A percentile compares a stretch with the other conserved stretches of the same genome.
These are phyloP conservation scores for Aspergillus quadrilineatus DNA, from an alignment of 2,329 filamentous ascomycete genomes.

Conservation along the genomic window DNA sequence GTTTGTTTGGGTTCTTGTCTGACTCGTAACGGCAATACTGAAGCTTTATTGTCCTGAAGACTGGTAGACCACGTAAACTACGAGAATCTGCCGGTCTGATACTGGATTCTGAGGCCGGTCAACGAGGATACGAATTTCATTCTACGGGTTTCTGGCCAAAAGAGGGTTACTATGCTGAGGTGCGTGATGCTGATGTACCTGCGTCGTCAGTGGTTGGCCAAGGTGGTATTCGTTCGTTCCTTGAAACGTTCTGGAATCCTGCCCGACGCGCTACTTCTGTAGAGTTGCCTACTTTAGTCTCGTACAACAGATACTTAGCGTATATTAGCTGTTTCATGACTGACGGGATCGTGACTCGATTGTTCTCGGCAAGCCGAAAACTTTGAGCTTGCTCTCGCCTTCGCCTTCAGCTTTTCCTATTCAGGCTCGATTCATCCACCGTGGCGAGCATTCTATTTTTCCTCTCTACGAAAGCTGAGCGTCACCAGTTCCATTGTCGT, in stretches of 20 bases:
- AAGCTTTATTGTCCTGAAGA: neutral
- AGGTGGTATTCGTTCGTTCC: neutral
- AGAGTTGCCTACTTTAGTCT: neutral
- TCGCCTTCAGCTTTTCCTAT: neutral
- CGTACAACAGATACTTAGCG: neutral
- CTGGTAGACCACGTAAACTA: neutral
- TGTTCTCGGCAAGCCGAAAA: conserved; percentile 7
- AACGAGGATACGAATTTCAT: neutral
- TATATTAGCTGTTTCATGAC: neutral
- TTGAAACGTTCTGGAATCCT: neutral
- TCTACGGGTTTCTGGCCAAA: neutral
- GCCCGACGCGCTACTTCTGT: neutral
- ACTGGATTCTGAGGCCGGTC: neutral
- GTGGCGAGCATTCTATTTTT: no score
- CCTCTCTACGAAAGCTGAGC: no score
- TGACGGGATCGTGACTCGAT: neutral
- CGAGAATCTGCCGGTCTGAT: neutral
- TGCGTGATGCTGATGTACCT: neutral
- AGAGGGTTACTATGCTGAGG: neutral
- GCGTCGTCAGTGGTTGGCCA: conserved; percentile 1
- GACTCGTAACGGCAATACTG: neutral
- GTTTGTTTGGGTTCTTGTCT: neutral
- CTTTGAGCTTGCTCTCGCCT: neutral
- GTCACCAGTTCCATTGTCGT: neutral
- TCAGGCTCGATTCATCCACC: no score